Evolutionary conservation across 306 rosid genomes (phyloP).

Genomic region (Quercus cerris): DNA sequence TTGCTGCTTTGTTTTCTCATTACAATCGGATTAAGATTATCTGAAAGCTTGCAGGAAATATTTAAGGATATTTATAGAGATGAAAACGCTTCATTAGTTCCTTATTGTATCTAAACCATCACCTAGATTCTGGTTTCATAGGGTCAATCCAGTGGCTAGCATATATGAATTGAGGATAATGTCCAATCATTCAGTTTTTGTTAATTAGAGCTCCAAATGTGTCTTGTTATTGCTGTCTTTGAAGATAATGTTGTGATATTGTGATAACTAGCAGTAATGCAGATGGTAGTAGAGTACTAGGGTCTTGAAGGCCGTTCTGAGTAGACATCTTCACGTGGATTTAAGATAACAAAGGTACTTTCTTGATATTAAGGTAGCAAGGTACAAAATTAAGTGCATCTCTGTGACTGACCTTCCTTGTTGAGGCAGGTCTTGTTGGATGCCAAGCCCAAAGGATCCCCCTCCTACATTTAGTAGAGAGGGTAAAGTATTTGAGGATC

Average conservation of each 20-base stretch:
- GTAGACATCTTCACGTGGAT: not conserved
- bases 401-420: not conserved
- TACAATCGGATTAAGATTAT: not conserved
- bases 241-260: not conserved
- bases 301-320: not conserved
- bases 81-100: not conserved
- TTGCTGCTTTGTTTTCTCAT: not conserved
- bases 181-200: not conserved
- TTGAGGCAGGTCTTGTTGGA: not conserved
- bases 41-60: not conserved
- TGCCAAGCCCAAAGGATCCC: not conserved
- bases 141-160: not conserved
- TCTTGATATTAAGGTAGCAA: not conserved
- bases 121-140: not conserved
- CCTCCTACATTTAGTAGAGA: not conserved
- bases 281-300: not conserved
- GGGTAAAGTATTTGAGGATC: not conserved
- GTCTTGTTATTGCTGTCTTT: not conserved
- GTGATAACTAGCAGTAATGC: not conserved
- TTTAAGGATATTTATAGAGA: conserved; percentile 1
- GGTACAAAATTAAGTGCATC: not conserved
- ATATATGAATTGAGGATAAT: not conserved
- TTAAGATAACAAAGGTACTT: not conserved
- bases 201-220: not conserved
- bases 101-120: not conserved